Evolutionary conservation across 139 green algal species (phyloP), one percentile per base, ranked within the genome.

Genomic region (Pleodorina starrii): DNA sequence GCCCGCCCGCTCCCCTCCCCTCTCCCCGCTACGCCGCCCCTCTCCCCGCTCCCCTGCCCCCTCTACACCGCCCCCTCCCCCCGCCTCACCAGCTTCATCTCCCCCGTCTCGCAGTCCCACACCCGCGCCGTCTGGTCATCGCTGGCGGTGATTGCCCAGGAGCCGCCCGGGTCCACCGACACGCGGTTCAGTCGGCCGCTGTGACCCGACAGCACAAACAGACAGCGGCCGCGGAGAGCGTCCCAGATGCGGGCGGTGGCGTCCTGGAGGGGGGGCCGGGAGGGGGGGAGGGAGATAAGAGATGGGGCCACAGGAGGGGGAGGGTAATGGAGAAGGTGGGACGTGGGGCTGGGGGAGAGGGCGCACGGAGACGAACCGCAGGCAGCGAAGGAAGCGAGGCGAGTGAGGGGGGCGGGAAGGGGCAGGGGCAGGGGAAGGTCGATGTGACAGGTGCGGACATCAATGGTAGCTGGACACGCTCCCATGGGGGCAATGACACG

Each of bases 121-220:
- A 97, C 92, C 0, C 95, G 91, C 0, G 91, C 92, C 0, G 95
- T 97, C 40, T 77, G 71, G 91, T 98, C 96, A 74, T 97, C 96
- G 5, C 88, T 93, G 38, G 89, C 72, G 9, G 95, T 98, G 1
- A 98, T 72, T 27, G 92, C 88, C 6, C 51, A 88, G 29, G 36
- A 59, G 29, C 93, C 93, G 40, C 92, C 89, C 2, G 77, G 51
- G 40, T 91, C 91, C 72, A 94, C 54, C 0, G 19, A 29, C 17
- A 92, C 88, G 46, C 83, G 83, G 69, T 88, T 88, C 4, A 94
- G 85, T n/a, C 88, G 81, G 48, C 89, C 92, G 10, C 35, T 68
- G 89, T 95, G 93, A 0, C 93, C 93, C 16, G 57, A 32, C 84
- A 94, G 84, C 48, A 95, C 91, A 72, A 91, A 74, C 84, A 95